Conservation (phyloP, 257 asterid species). For the Nicotiana noctiflora region DNA sequence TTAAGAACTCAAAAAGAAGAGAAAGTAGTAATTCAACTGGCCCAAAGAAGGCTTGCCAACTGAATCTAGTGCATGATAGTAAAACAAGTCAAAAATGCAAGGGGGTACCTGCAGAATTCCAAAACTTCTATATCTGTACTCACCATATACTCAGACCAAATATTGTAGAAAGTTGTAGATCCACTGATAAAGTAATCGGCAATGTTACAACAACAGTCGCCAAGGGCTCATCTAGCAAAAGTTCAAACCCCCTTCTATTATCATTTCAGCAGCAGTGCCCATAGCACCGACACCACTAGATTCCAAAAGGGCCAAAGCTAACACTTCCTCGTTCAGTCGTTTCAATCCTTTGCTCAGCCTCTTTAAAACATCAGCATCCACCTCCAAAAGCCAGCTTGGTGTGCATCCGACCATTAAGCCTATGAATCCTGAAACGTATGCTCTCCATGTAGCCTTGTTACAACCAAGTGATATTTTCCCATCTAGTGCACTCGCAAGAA, state of each 20-base stretch:
- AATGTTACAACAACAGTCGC: background rate
- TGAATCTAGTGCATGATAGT: background rate
- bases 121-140: background rate
- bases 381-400: constrained; percentile 83
- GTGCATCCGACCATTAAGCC: constrained; percentile 81
- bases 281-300: constrained; percentile 66
- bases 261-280: constrained; percentile 96
- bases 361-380: constrained; percentile 57
- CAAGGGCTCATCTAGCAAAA: background rate
- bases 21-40: background rate
- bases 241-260: constrained; percentile 48
- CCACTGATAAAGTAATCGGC: background rate
- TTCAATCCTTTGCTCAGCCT: constrained; percentile 71
- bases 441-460: constrained; percentile 71
- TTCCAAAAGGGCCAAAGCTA: constrained; percentile 74
- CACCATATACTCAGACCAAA: background rate
- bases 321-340: constrained; percentile 76
- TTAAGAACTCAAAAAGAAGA: background rate
- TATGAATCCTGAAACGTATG: constrained; percentile 62
- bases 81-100: background rate
- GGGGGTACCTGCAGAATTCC: background rate
- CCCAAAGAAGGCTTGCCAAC: background rate
- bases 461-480: constrained; percentile 87
- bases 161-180: background rate
- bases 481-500: constrained; percentile 68